Evolutionary conservation across 176 grass and related monocot genomes (phyloP), one percentile per base, ranked within the genome.

Genomic region (Triticum monococcum): DNA sequence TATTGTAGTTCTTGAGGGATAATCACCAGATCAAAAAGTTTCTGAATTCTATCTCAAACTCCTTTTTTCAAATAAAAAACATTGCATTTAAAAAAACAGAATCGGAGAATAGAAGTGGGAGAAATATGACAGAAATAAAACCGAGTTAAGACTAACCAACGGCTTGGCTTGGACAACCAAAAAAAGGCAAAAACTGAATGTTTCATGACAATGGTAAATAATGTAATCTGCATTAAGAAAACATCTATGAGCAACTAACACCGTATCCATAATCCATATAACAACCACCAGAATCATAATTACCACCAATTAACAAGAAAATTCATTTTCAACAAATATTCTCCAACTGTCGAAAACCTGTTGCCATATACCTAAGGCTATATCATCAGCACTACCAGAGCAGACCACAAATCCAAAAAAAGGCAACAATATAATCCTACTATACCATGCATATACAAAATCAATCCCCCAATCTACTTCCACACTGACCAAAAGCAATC

Each of bases 221-320:
- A 69, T 64, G 14, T n/a, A 73, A 22, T 12, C 17, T 13, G 13
- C 32, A 80, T 81, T 36, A 64, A 61, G 22, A 79, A 80, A 54
- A 73, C 57, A 22, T 71, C 7, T 56, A 40, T 10, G 6, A 20
- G 35, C 9, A 36, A 75, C 40, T 65, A 81, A 87, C 81, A 74
- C 7, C 68, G 50, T 38, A 73, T 52, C 48, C 48, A 52, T 52
- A 52, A 52, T 52, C 65, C 82, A 26, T 43, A 88, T 78, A 79
- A 25, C 12, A 67, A 41, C 12, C 14, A 72, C 32, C 3, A 2
- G 38, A 65, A 63, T 71, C 40, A 71, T n/a, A 74, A 81, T 32
- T 43, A 66, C 41, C 81, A 80, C 30, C 46, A 31, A 30, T 9
- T 23, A 66, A 79, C 43, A 31, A 84, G 41, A 78, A 82, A 64